Evolutionary conservation across 2,329 filamentous ascomycete species (phyloP).

Genomic region (Cylindrodendrum hubeiense): DNA sequence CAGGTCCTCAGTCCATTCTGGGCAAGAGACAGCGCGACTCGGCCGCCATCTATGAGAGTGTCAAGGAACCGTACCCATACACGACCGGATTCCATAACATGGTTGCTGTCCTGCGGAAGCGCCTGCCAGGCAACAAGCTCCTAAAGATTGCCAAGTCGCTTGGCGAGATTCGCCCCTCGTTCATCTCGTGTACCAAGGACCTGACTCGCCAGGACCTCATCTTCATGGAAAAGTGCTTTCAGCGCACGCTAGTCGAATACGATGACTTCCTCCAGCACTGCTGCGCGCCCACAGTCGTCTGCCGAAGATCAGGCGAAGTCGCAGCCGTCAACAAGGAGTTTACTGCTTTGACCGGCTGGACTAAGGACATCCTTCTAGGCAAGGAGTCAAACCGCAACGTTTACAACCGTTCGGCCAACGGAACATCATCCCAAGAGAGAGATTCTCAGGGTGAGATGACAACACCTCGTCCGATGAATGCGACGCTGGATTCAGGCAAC

Average conservation of each 20-base stretch:
- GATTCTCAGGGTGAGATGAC: conserved; percentile 53
- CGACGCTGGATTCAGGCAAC: conserved; percentile 57
- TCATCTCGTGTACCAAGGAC: conserved; percentile 92
- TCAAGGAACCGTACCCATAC: conserved; percentile 93
- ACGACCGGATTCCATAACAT: conserved; percentile 91
- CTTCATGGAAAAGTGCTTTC: conserved; percentile 98
- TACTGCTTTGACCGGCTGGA: conserved; percentile 95
- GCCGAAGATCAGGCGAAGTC: conserved; percentile 92
- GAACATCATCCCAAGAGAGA: conserved; percentile 51
- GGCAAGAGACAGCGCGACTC: conserved; percentile 77
- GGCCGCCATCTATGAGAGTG: conserved; percentile 87
- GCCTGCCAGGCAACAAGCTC: conserved; percentile 82
- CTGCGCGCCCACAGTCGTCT: conserved; percentile 91
- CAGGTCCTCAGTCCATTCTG: conserved; percentile 62
- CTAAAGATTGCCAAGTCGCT: conserved; percentile 88
- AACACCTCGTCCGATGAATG: conserved; percentile 64
- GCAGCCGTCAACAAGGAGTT: conserved; percentile 97
- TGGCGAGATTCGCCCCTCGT: conserved; percentile 89
- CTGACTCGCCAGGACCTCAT: conserved; percentile 89
- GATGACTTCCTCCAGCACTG: conserved; percentile 92
- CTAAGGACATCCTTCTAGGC: conserved; percentile 87
- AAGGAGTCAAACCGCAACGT: conserved; percentile 88
- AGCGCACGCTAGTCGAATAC: conserved; percentile 91
- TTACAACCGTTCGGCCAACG: conserved; percentile 54
- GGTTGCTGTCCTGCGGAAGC: conserved; percentile 81